Conservation (phyloP, 805 yeast species). For the Tanozyma kutaoensis region DNA sequence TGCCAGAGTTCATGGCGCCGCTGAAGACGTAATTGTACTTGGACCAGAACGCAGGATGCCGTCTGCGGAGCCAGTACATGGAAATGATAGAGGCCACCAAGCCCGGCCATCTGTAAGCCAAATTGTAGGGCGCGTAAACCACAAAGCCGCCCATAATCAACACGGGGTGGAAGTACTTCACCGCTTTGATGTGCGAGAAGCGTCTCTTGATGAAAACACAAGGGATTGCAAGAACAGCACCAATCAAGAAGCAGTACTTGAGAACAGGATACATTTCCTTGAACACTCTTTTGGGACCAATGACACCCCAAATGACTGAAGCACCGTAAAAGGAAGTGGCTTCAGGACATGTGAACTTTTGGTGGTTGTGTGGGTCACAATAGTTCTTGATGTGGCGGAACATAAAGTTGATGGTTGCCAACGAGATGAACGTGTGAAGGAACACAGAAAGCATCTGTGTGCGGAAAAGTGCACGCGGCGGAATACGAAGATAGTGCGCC, state of each 20-base stretch:
- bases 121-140: neutral
- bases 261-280: neutral
- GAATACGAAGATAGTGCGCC: constrained; percentile 18
- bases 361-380: constrained; percentile 29
- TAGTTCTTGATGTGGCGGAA: constrained; percentile 14
- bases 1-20: neutral
- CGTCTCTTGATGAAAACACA: neutral
- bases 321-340: constrained; percentile 4
- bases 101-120: neutral
- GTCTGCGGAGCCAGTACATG: neutral
- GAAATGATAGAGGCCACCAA: neutral
- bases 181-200: neutral
- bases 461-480: constrained; percentile 47
- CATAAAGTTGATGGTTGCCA: constrained; percentile 13
- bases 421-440: constrained; percentile 9
- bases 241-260: neutral
- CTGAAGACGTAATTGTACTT: neutral
- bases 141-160: neutral
- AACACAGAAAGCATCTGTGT: constrained; percentile 12
- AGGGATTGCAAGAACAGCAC: neutral
- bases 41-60: neutral
- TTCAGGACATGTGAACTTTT: constrained; percentile 25
- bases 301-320: neutral
- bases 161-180: neutral
- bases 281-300: neutral